Percentiles rank a stretch among this genome's conserved stretches.
phyloP scores from a whole-genome alignment of 2,329 filamentous ascomycete species.

The Fusarium kyushuense region DNA sequence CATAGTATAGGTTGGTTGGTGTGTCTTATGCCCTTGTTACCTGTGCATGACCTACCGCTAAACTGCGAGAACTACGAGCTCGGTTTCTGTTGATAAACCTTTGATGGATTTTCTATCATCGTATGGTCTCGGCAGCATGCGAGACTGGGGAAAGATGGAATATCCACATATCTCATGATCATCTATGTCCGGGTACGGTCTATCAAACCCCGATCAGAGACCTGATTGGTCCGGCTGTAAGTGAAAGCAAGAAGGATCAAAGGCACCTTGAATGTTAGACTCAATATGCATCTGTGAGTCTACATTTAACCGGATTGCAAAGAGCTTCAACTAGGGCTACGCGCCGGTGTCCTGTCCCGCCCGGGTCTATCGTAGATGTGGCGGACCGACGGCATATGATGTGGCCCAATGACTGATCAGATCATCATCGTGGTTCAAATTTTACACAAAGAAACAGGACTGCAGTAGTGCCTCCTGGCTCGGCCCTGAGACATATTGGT shows the following conservation, averaged over 20 bases:
- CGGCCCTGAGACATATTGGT: neutral
- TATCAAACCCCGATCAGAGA: conserved; percentile 2
- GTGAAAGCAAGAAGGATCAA: conserved; percentile 12
- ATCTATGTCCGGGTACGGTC: conserved; percentile 10
- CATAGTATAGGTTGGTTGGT: neutral
- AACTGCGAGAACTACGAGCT: neutral
- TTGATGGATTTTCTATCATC: neutral
- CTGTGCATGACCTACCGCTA: neutral
- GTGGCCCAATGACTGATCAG: conserved; percentile 18
- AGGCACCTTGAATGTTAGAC: conserved; percentile 1
- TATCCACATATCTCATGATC: conserved; percentile 9
- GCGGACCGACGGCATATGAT: conserved; percentile 6
- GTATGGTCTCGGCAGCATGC: neutral
- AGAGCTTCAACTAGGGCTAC: neutral
- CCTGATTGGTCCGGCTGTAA: conserved; percentile 35
- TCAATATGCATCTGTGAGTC: neutral
- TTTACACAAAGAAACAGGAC: neutral
- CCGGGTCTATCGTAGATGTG: conserved; percentile 7
- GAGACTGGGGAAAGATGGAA: neutral
- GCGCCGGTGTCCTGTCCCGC: neutral
- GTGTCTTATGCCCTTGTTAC: neutral
- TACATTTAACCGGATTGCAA: conserved; percentile 27
- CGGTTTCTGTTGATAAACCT: neutral
- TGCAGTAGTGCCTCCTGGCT: too few relatives aligned
- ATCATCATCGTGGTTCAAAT: conserved; percentile 21